Conservation (phyloP, 306 rosid genomes). For the Mucuna pruriens region DNA sequence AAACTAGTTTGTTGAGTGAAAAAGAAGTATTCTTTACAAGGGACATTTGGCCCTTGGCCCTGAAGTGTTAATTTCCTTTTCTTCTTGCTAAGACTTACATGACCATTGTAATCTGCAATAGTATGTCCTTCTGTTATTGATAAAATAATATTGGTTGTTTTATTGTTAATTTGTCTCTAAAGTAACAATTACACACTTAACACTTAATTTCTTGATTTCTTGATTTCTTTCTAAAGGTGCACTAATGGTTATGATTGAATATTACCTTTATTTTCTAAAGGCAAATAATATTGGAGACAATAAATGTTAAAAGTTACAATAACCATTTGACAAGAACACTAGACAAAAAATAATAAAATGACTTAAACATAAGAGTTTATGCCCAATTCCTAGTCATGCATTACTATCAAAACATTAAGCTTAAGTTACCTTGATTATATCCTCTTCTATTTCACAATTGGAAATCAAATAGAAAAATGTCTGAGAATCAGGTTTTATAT, state of each 20-base stretch:
- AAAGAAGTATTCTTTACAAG: no score
- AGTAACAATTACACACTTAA: no score
- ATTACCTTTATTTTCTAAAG: not conserved
- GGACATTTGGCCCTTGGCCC: no score
- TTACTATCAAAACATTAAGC: slow-evolving; percentile 31
- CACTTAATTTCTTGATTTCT: not conserved
- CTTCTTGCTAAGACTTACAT: no score
- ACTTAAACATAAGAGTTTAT: not conserved
- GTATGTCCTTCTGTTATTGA: no score
- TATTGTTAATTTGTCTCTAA: no score
- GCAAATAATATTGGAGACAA: slow-evolving; percentile 19
- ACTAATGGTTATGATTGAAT: not conserved
- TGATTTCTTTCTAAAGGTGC: not conserved
- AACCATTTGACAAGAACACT: slow-evolving; percentile 24
- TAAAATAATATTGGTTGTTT: no score
- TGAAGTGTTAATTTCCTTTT: no score
- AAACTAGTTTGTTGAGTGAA: no score
- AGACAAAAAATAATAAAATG: slow-evolving; percentile 4
- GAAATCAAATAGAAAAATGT: slow-evolving; percentile 69
- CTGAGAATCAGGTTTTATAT: slow-evolving; percentile 68
- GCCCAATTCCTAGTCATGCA: not conserved
- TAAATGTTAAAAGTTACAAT: not conserved
- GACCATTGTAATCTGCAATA: no score
- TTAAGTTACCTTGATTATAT: slow-evolving; percentile 62
- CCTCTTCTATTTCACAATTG: slow-evolving; percentile 68